These are phyloP conservation scores for Thielaviopsis ethacetica DNA, from an alignment of 2,329 filamentous ascomycete species.

Conservation along the genomic window DNA sequence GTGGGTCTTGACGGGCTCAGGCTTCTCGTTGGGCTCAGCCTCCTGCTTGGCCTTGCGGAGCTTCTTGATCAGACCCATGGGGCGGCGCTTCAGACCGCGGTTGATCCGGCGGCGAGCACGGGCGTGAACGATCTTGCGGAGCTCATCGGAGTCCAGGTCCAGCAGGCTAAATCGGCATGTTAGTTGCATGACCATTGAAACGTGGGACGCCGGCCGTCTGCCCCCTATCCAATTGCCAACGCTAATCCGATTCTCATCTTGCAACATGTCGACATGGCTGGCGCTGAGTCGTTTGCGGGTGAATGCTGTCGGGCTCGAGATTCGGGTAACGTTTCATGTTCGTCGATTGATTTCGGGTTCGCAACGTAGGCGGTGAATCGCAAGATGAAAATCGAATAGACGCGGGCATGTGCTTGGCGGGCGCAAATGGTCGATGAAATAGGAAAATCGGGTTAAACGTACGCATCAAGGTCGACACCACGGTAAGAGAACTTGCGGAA, in stretches of 20 bases:
- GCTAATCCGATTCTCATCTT: not conserved
- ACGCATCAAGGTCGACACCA: slow-evolving; percentile 98
- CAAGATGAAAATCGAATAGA: not conserved
- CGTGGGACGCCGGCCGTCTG: not conserved
- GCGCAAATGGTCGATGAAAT: not conserved
- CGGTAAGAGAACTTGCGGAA: slow-evolving; percentile 99
- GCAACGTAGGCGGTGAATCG: not conserved
- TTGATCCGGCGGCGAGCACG: slow-evolving; percentile 98
- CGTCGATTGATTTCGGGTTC: not conserved
- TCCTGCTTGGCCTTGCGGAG: slow-evolving; percentile 99
- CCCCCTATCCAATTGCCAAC: not conserved
- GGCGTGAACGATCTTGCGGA: slow-evolving; percentile 98
- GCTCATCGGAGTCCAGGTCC: slow-evolving; percentile 94
- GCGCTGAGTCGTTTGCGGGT: not conserved
- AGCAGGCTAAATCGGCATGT: slow-evolving; percentile 55
- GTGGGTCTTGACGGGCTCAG: slow-evolving; percentile 97
- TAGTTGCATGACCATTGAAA: not conserved
- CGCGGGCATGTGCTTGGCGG: not conserved
- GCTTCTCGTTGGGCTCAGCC: slow-evolving; percentile 99
- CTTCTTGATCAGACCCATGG: slow-evolving; percentile 99
- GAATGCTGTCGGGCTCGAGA: not conserved
- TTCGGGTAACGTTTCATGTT: not conserved
- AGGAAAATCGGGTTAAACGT: slow-evolving; percentile 29
- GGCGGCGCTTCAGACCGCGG: slow-evolving; percentile 98
- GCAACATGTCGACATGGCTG: not conserved